Evolutionary conservation across 345 rosid species (phyloP), one percentile per base, ranked within the genome.

Genomic region (Salix arbutifolia): DNA sequence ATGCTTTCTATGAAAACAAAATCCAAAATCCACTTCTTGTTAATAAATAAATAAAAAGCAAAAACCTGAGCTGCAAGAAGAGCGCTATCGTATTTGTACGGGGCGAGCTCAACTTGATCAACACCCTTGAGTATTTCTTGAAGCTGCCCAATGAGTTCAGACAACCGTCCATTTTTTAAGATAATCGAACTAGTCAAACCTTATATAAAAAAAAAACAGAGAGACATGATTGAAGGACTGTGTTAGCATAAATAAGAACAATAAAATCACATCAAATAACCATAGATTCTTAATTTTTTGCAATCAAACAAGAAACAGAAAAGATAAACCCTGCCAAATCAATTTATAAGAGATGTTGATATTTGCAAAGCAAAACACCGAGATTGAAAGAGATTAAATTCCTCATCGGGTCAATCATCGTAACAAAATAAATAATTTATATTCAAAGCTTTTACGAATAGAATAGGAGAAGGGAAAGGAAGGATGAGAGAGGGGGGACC

Each of bases 61-160:
- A 66, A 80, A 81, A 95, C 97, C 97, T 91, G 97, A 76, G 96
- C 94, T 25, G 97, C 90, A 65, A 95, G 87, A 60, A 76, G 77
- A 3, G 92, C 85, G 73, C 81, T 82, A 37, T 95, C 93, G 28
- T 85, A 90, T 80, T 86, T 93, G 80, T 83, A 86, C 46, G 91
- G 82, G 9, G 85, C 79, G 76, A 86, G 80, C 75, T 88, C 87
- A 52, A 82, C 86, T 70, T 88, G 90, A 84, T 89, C 85, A 11
- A 89, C 94, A 1, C 94, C 94, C 74, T 88, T 83, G 42, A 95
- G 93, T 77, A 95, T 81, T 33, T 95, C 91, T 65, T 91, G 91
- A 82, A 92, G 96, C 92, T 92, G 96, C 9, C 84, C 83, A 74
- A 92, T 85, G 30, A 95, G 78, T 70, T 95, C 99, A 65, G 97